phyloP scores from a whole-genome alignment of 176 grass and related monocot species.

The Ensete ventricosum region DNA sequence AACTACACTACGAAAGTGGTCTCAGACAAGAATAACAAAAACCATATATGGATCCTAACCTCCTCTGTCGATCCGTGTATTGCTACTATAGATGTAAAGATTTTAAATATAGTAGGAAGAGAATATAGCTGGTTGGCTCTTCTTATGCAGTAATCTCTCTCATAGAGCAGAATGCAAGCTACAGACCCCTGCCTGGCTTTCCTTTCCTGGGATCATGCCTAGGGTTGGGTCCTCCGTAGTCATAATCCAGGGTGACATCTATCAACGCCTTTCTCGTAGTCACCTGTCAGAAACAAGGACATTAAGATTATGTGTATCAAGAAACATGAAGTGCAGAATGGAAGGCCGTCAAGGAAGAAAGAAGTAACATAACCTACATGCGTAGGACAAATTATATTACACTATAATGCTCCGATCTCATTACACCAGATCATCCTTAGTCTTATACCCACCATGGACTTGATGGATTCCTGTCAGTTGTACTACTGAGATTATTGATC shows the following conservation, averaged over 20 bases:
- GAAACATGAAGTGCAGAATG: slow-evolving; percentile 1
- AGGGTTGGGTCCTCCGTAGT: slow-evolving; percentile 61
- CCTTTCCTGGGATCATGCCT: slow-evolving; percentile 64
- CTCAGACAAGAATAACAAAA: background rate
- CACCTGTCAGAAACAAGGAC: slow-evolving; percentile 29
- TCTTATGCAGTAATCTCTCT: background rate
- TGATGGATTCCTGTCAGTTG: too few species aligned
- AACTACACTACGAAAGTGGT: background rate
- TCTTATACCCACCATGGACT: too few species aligned
- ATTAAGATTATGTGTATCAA: background rate
- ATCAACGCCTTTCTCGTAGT: slow-evolving; percentile 53
- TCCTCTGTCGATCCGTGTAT: background rate
- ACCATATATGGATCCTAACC: background rate
- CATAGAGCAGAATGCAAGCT: slow-evolving; percentile 22
- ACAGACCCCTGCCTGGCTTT: slow-evolving; percentile 49
- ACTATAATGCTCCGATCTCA: background rate
- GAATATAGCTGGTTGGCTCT: background rate
- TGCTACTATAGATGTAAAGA: background rate
- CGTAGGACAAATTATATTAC: background rate
- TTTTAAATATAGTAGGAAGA: background rate
- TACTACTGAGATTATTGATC: too few species aligned
- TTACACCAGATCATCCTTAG: background rate
- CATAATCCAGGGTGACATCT: slow-evolving; percentile 62
- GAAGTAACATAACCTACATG: background rate
- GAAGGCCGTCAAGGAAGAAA: background rate